Conservation (phyloP, 1,139 yeast genomes). For the Pichia sp. region DNA sequence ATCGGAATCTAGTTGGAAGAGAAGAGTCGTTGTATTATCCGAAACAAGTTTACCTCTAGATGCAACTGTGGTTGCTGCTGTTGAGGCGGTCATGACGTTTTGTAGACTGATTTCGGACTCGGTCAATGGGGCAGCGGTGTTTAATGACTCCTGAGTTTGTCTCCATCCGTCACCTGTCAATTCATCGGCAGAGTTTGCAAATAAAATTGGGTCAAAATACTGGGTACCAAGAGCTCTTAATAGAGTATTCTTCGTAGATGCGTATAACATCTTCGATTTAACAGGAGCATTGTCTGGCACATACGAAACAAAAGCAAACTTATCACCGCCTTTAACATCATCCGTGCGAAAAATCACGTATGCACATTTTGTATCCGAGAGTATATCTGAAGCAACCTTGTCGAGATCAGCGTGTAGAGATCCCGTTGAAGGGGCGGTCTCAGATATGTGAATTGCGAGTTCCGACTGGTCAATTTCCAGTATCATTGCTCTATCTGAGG, state of each 20-base stretch:
- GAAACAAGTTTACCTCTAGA: slow-evolving; percentile 10
- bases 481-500: slow-evolving; percentile 27
- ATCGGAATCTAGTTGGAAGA: slow-evolving; percentile 5
- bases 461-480: slow-evolving; percentile 31
- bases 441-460: slow-evolving; percentile 15
- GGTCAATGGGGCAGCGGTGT: slow-evolving; percentile 43
- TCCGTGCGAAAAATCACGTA: slow-evolving; percentile 60
- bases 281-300: slow-evolving; percentile 87
- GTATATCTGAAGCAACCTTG: slow-evolving; percentile 28
- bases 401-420: slow-evolving; percentile 34
- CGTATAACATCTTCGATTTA: slow-evolving; percentile 85
- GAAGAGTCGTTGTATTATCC: slow-evolving; percentile 21
- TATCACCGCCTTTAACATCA: slow-evolving; percentile 31
- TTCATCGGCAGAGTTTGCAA: slow-evolving; percentile 58
- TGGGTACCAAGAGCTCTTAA: slow-evolving; percentile 59
- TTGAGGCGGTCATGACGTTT: slow-evolving; percentile 11
- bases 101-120: slow-evolving; percentile 51
- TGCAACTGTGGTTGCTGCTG: slow-evolving; percentile 3
- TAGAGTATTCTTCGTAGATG: slow-evolving; percentile 77
- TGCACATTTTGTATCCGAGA: slow-evolving; percentile 47
- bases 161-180: slow-evolving; percentile 45
- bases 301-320: slow-evolving; percentile 58
- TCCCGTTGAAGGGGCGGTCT: background rate
- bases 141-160: slow-evolving; percentile 30
- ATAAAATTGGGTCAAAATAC: slow-evolving; percentile 44